Evolutionary conservation across 139 green algal genomes (phyloP), one percentile per base, ranked within the genome.

Genomic region (Protoeuglena noctilucae): DNA sequence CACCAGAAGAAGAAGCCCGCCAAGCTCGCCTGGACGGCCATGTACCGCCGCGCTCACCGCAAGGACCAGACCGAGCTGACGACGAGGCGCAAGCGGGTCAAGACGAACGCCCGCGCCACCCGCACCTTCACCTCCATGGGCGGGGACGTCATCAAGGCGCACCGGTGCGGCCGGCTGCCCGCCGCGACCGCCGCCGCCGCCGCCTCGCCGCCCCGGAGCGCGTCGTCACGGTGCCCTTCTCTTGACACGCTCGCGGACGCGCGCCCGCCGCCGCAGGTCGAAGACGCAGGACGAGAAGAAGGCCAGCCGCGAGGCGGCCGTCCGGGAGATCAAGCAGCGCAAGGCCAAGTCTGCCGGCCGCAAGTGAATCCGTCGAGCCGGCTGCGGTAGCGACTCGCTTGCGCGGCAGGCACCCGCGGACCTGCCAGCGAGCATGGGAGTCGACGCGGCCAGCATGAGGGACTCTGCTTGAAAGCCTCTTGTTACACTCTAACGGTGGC

Each of bases 261-360:
- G n/a, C n/a, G n/a, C n/a, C n/a, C n/a, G n/a, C n/a, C n/a, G n/a
- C n/a, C 41, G 16, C 61, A 3, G 71, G n/a, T n/a, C n/a, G n/a
- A n/a, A 80, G 56, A 73, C 76, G 64, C 14, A 55, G 28, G 75
- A 85, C 58, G 70, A 83, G 22, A 83, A 89, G 55, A 81, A 89
- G 65, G 89, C 87, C 34, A 73, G 64, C 40, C 80, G 89, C 24
- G 89, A 96, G 56, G 78, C 81, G 23, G 89, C 89, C 12, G 77
- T 96, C 59, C 85, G 87, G 52, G 82, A 96, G 75, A 79, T 96
- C 48, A 96, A 96, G 87, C 88, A 96, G 72, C 78, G 88, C 28
- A 75, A 76, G 68, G 68, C 60, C n/a, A 68, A 75, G 43, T 50
- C 43, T 23, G 53, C 67, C 21, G 54, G 62, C 17, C 48, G 50